phyloP scores from a whole-genome alignment of 805 yeast genomes.

The Saccharomyces eubayanus region DNA sequence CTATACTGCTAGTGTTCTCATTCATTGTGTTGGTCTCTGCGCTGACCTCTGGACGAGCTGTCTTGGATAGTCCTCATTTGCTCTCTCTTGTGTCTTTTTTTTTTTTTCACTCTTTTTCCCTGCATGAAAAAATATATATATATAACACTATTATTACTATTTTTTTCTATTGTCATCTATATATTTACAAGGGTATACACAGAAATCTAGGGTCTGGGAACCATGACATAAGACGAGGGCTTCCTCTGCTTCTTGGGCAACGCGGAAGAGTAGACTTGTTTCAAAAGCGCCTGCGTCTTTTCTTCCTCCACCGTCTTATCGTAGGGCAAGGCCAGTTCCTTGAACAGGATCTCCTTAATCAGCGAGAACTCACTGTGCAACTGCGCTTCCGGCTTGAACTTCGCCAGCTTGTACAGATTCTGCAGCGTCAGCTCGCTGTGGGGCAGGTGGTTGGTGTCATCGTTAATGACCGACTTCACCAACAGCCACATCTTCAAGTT shows the following conservation, averaged over 20 bases:
- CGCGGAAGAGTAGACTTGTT: background rate
- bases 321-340: background rate
- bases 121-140: background rate
- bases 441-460: conserved; percentile 17
- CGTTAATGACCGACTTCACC: conserved; percentile 11
- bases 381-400: conserved; percentile 12
- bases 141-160: background rate
- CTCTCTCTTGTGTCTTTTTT: background rate
- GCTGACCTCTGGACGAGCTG: background rate
- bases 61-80: background rate
- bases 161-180: background rate
- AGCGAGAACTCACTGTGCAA: conserved; percentile 3
- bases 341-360: background rate
- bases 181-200: background rate
- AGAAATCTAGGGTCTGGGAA: background rate
- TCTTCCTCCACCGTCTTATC: background rate
- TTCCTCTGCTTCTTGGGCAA: background rate
- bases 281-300: background rate
- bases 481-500: conserved; percentile 29
- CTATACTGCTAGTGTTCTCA: background rate
- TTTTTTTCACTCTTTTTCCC: background rate
- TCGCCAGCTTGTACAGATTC: conserved; percentile 18
- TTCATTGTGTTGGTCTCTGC: background rate
- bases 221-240: background rate
- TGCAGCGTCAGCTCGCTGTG: conserved; percentile 16